Evolutionary conservation across 805 yeast species (phyloP).

Genomic region (Metschnikowia reukaufii): DNA sequence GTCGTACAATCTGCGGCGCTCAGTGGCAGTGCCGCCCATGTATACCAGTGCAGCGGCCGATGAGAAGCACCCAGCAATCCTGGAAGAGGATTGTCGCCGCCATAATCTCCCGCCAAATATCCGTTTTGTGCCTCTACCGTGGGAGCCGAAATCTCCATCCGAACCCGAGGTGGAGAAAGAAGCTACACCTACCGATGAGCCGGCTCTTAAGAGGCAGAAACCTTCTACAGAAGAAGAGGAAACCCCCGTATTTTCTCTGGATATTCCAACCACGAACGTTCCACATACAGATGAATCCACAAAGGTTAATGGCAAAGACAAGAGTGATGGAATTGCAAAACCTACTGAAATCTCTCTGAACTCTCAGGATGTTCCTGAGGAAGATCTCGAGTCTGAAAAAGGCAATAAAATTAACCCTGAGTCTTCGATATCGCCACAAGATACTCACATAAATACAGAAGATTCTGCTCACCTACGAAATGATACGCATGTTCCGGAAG

Average conservation of each 20-base stretch:
- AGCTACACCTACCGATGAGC: not conserved
- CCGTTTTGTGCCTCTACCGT: slow-evolving; percentile 14
- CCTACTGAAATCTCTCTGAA: no score
- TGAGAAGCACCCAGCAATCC: not conserved
- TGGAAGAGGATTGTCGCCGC: slow-evolving; percentile 11
- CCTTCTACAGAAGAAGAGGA: not conserved
- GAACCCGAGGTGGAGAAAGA: not conserved
- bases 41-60: not conserved
- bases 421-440: not conserved
- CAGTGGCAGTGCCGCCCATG: slow-evolving; percentile 1
- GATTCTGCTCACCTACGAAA: not conserved
- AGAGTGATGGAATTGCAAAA: no score
- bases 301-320: no score
- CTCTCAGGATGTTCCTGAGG: no score
- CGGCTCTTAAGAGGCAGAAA: not conserved
- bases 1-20: slow-evolving; percentile 2
- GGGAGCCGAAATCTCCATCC: slow-evolving; percentile 5
- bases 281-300: not conserved
- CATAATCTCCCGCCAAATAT: slow-evolving; percentile 17
- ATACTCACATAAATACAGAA: not conserved
- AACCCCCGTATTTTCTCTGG: not conserved
- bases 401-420: not conserved
- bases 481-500: not conserved
- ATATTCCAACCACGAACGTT: not conserved
- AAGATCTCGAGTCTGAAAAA: not conserved